These are phyloP conservation scores for Ophiognomonia clavigignenti-juglandacearum DNA, from an alignment of 2,329 filamentous ascomycete species.

Conservation along the genomic window DNA sequence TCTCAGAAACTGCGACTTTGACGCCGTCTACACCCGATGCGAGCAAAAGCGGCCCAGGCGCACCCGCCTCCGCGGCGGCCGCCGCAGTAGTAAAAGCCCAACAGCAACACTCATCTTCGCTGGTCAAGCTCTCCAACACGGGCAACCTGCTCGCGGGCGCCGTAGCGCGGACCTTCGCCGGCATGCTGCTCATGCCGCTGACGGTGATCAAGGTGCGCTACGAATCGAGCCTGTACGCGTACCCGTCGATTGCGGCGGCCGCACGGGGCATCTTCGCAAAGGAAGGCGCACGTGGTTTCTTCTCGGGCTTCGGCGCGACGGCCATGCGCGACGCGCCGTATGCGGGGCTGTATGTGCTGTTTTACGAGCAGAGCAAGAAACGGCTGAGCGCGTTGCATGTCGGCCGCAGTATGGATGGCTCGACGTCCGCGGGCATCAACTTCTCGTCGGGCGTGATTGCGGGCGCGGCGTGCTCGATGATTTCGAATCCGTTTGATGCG, in stretches of 20 bases:
- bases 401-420: conserved; percentile 27
- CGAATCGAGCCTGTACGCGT: conserved; percentile 81
- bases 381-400: conserved; percentile 40
- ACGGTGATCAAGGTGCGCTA: conserved; percentile 97
- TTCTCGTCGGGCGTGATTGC: conserved; percentile 79
- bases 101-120: conserved; percentile 61
- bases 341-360: conserved; percentile 87
- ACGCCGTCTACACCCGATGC: too few species aligned
- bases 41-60: too few species aligned
- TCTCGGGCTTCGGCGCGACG: conserved; percentile 89
- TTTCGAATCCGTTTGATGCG: conserved; percentile 96
- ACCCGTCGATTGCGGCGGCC: conserved; percentile 70
- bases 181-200: conserved; percentile 89
- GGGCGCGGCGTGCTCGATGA: conserved; percentile 74
- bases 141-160: conserved; percentile 85
- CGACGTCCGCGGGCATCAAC: conserved; percentile 65
- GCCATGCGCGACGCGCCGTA: conserved; percentile 94
- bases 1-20: conserved; percentile 20
- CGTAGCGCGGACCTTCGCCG: conserved; percentile 76
- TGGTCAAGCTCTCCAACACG: conserved; percentile 77
- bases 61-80: too few species aligned
- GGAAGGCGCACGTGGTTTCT: conserved; percentile 80
- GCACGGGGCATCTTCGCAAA: conserved; percentile 66
- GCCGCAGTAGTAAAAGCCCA: conserved; percentile 26
- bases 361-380: conserved; percentile 83